Evolutionary conservation across 2,329 filamentous ascomycete species (phyloP).

Genomic region (Aspergillus pseudotamarii): DNA sequence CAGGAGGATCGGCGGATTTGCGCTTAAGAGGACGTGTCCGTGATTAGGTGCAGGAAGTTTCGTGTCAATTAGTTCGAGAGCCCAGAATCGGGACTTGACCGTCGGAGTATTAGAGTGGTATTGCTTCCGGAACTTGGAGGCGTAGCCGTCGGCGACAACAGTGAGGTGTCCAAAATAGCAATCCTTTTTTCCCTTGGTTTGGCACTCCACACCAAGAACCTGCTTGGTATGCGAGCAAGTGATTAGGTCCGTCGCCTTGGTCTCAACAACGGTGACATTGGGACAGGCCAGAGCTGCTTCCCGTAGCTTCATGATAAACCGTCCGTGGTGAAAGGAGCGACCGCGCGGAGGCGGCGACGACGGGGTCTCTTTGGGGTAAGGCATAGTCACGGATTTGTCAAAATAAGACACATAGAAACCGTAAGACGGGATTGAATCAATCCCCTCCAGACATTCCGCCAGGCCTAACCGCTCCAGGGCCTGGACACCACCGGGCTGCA

Average conservation of each 20-base stretch:
- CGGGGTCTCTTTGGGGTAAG: constrained; percentile 69
- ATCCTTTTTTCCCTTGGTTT: constrained; percentile 66
- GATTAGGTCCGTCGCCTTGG: constrained; percentile 77
- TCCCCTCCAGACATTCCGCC: constrained; percentile 78
- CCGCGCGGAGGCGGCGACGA: constrained; percentile 66
- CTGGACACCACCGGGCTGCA: constrained; percentile 87
- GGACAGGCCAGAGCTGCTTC: constrained; percentile 71
- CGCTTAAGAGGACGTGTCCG: constrained; percentile 85
- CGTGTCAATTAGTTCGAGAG: constrained; percentile 87
- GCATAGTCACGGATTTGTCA: constrained; percentile 70
- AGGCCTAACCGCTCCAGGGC: constrained; percentile 81
- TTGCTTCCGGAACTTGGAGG: constrained; percentile 85
- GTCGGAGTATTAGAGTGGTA: constrained; percentile 68
- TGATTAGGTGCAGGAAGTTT: constrained; percentile 73
- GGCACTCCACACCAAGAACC: constrained; percentile 79
- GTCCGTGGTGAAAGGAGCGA: constrained; percentile 87
- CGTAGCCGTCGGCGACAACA: constrained; percentile 88
- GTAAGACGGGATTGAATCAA: constrained; percentile 79
- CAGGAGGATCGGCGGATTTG: constrained; percentile 77
- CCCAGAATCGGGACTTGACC: constrained; percentile 87
- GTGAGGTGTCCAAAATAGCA: constrained; percentile 88
- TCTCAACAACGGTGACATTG: constrained; percentile 91
- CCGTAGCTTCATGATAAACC: constrained; percentile 83
- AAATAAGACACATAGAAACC: constrained; percentile 90
- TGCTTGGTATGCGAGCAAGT: constrained; percentile 68